Evolutionary conservation across 345 rosid genomes (phyloP), one percentile per base, ranked within the genome.

Genomic region (Ceriops tagal): DNA sequence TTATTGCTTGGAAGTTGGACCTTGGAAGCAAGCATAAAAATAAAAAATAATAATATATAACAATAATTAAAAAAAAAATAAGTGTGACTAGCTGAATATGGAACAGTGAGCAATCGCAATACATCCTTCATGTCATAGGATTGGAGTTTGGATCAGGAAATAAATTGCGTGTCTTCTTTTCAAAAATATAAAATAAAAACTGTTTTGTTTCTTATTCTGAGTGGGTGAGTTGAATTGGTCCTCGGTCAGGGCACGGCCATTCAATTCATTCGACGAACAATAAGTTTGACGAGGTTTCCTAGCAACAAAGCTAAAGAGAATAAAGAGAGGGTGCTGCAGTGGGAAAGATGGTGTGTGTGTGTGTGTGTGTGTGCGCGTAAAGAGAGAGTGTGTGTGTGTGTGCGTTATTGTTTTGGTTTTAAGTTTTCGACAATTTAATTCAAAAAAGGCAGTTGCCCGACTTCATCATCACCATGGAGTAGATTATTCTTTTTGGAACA

Each of bases 151-250:
- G 5, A 15, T 43, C 19, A 13, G 15, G 4, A 43, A 43, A 43
- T 43, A 13, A 13, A 43, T 43, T 43, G 49, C 49, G 49, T 3
- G 15, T 15, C 16, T 39, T 11, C 15, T 39, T 10, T 39, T 11
- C 16, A 43, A 13, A 43, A 43, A 3, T 43, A 13, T 11, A 13
- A 43, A 43, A 43, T 13, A 43, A 43, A 43, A 43, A 13, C 49
- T 11, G 49, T 21, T 34, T 55, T 8, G 59, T 34, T 34, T 34
- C 37, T 6, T 34, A 22, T 3, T 55, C 79, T 61, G 78, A 87
- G 84, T 82, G 80, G 20, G 84, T 81, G 20, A 85, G 82, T 72
- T 87, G 87, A 62, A 83, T 80, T 20, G 89, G 85, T 57, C 91
- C 87, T 67, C 91, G 77, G 72, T 82, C 75, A 28, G 76, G 70